Percentiles rank a stretch among this genome's conserved stretches.
phyloP scores from a whole-genome alignment of 2,329 filamentous ascomycete genomes.

The Coniochaeta sp. region DNA sequence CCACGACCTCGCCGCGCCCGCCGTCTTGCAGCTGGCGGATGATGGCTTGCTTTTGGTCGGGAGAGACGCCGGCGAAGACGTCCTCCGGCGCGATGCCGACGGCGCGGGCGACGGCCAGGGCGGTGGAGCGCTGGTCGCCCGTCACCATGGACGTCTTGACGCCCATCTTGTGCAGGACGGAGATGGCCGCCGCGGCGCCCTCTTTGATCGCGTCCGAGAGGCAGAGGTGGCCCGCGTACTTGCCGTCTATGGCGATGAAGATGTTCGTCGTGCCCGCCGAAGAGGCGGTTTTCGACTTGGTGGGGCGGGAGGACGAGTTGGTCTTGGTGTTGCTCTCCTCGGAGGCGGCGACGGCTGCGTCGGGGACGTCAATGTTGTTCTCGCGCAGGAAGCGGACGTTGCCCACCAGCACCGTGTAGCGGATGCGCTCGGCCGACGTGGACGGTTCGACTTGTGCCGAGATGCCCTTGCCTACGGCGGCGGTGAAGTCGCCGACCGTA shows the following conservation, averaged over 20 bases:
- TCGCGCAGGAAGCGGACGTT: constrained; percentile 72
- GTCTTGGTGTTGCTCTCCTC: constrained; percentile 48
- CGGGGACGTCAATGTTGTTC: constrained; percentile 60
- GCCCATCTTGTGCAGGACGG: constrained; percentile 76
- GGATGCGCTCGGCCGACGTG: constrained; percentile 56
- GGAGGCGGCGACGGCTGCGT: constrained; percentile 55
- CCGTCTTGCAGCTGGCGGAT: constrained; percentile 40
- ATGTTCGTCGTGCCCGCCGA: constrained; percentile 78
- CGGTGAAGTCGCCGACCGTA: constrained; percentile 77
- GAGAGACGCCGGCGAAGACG: constrained; percentile 82
- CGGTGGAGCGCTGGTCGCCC: constrained; percentile 81
- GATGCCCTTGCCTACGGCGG: constrained; percentile 77
- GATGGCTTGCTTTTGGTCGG: constrained; percentile 85
- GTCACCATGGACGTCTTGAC: constrained; percentile 89
- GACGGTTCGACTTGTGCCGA: constrained; percentile 74
- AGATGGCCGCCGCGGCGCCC: constrained; percentile 71
- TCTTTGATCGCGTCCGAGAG: constrained; percentile 89
- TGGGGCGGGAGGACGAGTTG: constrained; percentile 18
- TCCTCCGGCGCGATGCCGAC: constrained; percentile 73
- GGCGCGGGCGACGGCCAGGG: constrained; percentile 71
- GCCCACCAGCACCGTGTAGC: constrained; percentile 76
- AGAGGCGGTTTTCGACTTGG: constrained; percentile 26
- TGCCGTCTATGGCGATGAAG: constrained; percentile 78
- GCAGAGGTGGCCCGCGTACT: constrained; percentile 74
- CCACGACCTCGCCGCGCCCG: constrained; percentile 54